Base-by-base conservation (phyloP, 208 protist genomes). In the Leishmania mexicana region DNA sequence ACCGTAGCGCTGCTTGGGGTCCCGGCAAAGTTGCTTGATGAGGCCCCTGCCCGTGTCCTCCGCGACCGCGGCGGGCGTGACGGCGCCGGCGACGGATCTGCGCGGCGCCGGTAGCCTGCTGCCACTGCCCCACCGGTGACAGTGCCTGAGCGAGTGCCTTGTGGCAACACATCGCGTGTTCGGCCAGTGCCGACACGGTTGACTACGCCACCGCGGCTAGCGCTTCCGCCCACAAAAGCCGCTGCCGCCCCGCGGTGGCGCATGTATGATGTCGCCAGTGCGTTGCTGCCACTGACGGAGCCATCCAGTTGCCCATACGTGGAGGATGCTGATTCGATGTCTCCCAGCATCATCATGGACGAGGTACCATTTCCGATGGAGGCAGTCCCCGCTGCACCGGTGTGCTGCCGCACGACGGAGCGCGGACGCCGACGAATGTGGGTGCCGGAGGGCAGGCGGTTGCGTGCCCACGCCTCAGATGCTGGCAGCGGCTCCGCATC, bases 341-440 rank as follows among this genome's bases (percentile, higher is more conserved):
- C 4, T 42, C 51, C 53, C 42, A 19, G 8, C 42, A 60, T 58
- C n/a, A 11, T 70, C 42, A 40, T 21, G n/a, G 58, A 7, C 28
- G 17, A 3, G 11, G 28, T 15, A n/a, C 75, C 53, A n/a, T 79
- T 35, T 10, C 13, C 21, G 71, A 53, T 15, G 35, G 47, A 45
- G 74, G 31, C 58, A 35, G 24, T 8, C 75, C 70, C 40, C 45
- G 65, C 73, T 6, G 75, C 42, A 31, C 38, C 57, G 45, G 62
- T 67, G 38, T 72, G 38, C n/a, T 78, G 77, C 38, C 83, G 85
- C 17, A 83, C 85, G 35, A 90, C 86, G 8, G 92, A 95, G 60
- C 86, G 93, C 17, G 91, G 93, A 0, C 92, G 89, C 35, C 95
- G 89, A 35, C 88, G 84, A 64, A 96, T 96, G 79, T 95, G 92